Conservation (phyloP, 176 grass and related monocot species). For the Cenchrus americanus region DNA sequence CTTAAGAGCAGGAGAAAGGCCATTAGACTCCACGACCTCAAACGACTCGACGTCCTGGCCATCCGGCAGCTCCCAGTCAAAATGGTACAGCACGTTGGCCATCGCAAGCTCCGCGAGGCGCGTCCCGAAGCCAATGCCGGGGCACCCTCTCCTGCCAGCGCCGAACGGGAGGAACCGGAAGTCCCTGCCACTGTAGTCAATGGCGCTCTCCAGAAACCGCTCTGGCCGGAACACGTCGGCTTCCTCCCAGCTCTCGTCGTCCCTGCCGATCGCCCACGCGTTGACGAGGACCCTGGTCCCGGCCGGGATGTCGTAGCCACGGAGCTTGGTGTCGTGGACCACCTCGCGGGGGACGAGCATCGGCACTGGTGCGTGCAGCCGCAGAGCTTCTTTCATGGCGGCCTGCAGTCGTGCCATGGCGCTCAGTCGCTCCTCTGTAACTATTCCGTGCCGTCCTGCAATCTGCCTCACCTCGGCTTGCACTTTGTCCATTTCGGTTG, state of each 20-base stretch:
- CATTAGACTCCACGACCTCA: no score
- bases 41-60: slow-evolving; percentile 38
- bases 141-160: slow-evolving; percentile 47
- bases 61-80: slow-evolving; percentile 48
- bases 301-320: slow-evolving; percentile 48
- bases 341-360: slow-evolving; percentile 43
- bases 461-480: slow-evolving; percentile 43
- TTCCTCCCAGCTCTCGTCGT: slow-evolving; percentile 40
- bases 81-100: slow-evolving; percentile 52
- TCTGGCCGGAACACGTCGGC: slow-evolving; percentile 38
- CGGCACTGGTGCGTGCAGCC: slow-evolving; percentile 44
- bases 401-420: slow-evolving; percentile 21
- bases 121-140: neutral
- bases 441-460: neutral
- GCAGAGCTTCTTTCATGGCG: slow-evolving; percentile 52
- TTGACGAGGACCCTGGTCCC: slow-evolving; percentile 52
- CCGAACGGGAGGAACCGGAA: slow-evolving; percentile 48
- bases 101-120: slow-evolving; percentile 37
- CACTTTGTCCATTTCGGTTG: slow-evolving; percentile 47
- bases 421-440: slow-evolving; percentile 25
- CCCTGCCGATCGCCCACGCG: slow-evolving; percentile 64
- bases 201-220: slow-evolving; percentile 22
- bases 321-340: slow-evolving; percentile 37
- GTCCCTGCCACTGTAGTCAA: slow-evolving; percentile 19
- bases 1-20: no score